These are phyloP conservation scores for Mytilinidion resinicola DNA, from an alignment of 495 filamentous ascomycete species.

Conservation along the genomic window DNA sequence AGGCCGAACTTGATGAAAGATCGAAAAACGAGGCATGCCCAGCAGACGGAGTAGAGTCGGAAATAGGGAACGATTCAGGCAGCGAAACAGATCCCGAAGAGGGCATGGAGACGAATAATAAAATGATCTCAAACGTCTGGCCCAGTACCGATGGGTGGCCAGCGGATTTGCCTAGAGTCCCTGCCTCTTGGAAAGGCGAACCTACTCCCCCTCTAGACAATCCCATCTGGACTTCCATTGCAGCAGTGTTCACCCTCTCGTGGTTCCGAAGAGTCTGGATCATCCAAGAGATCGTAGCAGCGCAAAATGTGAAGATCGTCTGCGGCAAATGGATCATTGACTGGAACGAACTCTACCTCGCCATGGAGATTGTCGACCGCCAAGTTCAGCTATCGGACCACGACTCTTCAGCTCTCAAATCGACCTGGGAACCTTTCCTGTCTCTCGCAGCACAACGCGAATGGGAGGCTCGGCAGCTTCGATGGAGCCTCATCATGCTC, in stretches of 20 bases:
- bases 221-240: not conserved
- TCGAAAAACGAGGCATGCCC: too few relatives aligned
- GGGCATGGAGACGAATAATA: too few relatives aligned
- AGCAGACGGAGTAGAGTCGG: too few relatives aligned
- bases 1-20: not conserved
- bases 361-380: not conserved
- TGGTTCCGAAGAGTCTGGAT: constrained; percentile 9
- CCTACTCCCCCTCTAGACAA: not conserved
- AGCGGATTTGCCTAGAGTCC: not conserved
- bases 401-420: not conserved
- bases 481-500: not conserved
- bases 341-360: constrained; percentile 6
- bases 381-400: not conserved
- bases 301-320: not conserved
- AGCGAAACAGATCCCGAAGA: too few relatives aligned
- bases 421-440: constrained; percentile 1
- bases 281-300: constrained; percentile 2
- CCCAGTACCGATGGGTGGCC: constrained; percentile 4
- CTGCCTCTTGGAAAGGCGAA: not conserved
- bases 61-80: too few relatives aligned
- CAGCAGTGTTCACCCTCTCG: not conserved
- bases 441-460: not conserved
- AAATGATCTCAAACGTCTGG: too few relatives aligned
- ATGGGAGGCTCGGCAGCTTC: not conserved
- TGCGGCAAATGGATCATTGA: constrained; percentile 6